phyloP scores from a whole-genome alignment of 192 early-diverging fungal species.

The Spizellomyces punctatus region DNA sequence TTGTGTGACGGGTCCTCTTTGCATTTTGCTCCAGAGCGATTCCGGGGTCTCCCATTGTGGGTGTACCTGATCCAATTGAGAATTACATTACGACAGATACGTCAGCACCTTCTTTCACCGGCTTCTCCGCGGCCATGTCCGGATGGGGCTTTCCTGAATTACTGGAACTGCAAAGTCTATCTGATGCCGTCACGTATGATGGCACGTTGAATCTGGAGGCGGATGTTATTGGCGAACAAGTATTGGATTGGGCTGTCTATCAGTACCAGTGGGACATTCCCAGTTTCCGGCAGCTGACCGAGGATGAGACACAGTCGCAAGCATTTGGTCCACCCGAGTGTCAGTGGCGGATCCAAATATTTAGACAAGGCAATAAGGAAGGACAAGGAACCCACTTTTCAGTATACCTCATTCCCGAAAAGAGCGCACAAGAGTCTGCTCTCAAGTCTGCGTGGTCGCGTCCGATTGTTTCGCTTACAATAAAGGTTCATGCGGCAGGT shows the following conservation, averaged over 20 bases:
- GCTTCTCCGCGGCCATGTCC: conserved; percentile 27
- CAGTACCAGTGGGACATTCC: conserved; percentile 38
- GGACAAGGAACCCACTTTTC: conserved; percentile 22
- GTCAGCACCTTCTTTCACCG: conserved; percentile 33
- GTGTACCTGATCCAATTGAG: conserved; percentile 18
- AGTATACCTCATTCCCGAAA: conserved; percentile 36
- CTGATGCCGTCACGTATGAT: conserved; percentile 30
- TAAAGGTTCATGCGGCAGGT: conserved; percentile 31
- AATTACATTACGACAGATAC: conserved; percentile 37
- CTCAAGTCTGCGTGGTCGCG: conserved; percentile 34
- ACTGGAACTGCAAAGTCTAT: conserved; percentile 22
- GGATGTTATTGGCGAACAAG: conserved; percentile 32
- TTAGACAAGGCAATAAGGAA: conserved; percentile 21
- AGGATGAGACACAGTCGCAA: conserved; percentile 14
- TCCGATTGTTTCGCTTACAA: conserved; percentile 40
- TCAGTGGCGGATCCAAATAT: conserved; percentile 39
- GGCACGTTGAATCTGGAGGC: conserved; percentile 39
- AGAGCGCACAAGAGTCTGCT: conserved; percentile 23
- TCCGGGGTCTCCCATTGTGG: conserved; percentile 24
- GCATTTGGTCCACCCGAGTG: conserved; percentile 42
- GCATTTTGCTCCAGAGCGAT: conserved; percentile 7
- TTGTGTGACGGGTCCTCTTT: too few species aligned
- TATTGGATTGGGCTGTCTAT: conserved; percentile 37
- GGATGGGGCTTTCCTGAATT: conserved; percentile 56
- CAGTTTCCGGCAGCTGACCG: conserved; percentile 9